Evolutionary conservation across 1,284 basidiomycete genomes (phyloP), one percentile per base, ranked within the genome.

Genomic region (Earliella scabrosa): DNA sequence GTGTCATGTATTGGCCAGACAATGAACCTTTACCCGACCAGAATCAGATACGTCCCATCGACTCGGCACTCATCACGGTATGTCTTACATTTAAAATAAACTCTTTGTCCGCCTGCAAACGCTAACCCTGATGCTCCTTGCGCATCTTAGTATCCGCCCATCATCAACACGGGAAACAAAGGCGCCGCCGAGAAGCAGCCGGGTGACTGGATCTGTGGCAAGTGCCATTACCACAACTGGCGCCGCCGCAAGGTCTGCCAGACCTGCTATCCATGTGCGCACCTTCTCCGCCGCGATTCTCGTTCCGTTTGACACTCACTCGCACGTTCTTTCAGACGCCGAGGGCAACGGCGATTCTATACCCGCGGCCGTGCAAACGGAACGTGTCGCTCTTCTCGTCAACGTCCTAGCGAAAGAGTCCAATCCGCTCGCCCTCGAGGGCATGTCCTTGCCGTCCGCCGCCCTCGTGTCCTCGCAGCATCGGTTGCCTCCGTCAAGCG

Each of bases 181-280:
- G 92, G 92, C 24, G 93, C 93, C 4, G 94, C 94, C 52, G 81
- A 82, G 64, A 80, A 90, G 75, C 92, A 95, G 78, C 90, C 92
- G 2, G 93, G 93, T n/a, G 92, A 95, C 74, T 95, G 93, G 92
- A 79, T 92, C 55, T 95, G 93, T 73, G 77, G 81, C 55, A 89
- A 87, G 68, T 94, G 93, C 71, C 87, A 88, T 66, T 92, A 93
- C 73, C 72, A 92, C 62, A 93, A 95, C 70, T 95, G 92, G 92
- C 78, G 92, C 57, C 75, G 93, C 51, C 77, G 92, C 47, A 92
- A 92, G 71, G 91, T 94, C 52, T 95, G 92, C 76, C 91, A 94
- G 78, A 92, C 90, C 11, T 94, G 92, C 73, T 86, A 83, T 62
- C 92, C 92, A 44, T 92, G 90, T 91, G 67, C 60, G 85, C 79